A percentile compares a stretch with the other conserved stretches of the same genome.
Conservation (phyloP, 2,329 filamentous ascomycete species). For the Setomelanomma holmii region DNA sequence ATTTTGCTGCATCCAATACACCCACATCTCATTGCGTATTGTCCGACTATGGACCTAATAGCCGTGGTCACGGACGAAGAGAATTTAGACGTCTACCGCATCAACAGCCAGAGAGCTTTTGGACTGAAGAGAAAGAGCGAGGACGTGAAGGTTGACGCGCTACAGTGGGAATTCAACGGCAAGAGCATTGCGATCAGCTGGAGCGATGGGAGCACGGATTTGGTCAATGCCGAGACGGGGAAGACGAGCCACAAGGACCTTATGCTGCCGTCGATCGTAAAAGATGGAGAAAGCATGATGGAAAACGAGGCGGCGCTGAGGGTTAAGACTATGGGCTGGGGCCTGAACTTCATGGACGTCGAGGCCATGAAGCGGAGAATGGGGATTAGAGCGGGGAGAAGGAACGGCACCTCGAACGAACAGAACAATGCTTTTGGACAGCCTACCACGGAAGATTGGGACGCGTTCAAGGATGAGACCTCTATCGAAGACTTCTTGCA, state of each 20-base stretch:
- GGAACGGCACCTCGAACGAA: conserved; percentile 14
- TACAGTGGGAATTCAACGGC: conserved; percentile 60
- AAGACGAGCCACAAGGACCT: conserved; percentile 74
- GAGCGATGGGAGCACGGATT: conserved; percentile 78
- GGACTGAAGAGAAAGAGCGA: conserved; percentile 54
- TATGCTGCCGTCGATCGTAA: conserved; percentile 15
- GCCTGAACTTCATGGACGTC: conserved; percentile 61
- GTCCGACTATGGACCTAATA: conserved; percentile 85
- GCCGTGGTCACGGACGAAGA: conserved; percentile 73
- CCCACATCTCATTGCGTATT: conserved; percentile 71
- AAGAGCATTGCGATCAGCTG: conserved; percentile 83
- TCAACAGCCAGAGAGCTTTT: conserved; percentile 76
- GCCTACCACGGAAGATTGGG: conserved; percentile 43
- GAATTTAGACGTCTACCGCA: conserved; percentile 76
- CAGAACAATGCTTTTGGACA: conserved; percentile 25
- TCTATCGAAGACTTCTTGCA: conserved; percentile 51
- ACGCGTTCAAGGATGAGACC: conserved; percentile 41
- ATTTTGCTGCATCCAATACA: conserved; percentile 58
- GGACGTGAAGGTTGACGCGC: conserved; percentile 41
- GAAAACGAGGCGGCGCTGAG: conserved; percentile 12
- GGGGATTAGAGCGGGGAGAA: conserved; percentile 21
- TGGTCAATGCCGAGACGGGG: conserved; percentile 80
- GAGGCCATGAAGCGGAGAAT: conserved; percentile 53
- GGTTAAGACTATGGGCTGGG: conserved; percentile 62
- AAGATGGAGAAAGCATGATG: conserved; percentile 1